Percentiles rank a stretch among this genome's conserved stretches.
These are phyloP conservation scores for Kodamaea neixiangensis DNA, from an alignment of 805 yeast genomes.

Conservation along the genomic window DNA sequence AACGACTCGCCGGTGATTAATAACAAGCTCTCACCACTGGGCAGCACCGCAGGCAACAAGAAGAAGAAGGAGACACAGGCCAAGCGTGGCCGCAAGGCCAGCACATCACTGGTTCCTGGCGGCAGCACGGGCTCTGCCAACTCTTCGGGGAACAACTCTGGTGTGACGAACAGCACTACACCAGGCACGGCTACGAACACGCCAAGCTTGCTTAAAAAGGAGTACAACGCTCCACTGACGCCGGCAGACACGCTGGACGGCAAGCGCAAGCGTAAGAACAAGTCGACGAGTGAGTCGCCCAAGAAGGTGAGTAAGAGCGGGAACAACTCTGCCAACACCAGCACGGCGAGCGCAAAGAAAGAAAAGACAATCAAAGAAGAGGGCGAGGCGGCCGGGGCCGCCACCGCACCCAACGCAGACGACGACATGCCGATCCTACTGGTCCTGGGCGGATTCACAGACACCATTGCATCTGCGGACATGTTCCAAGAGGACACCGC, in stretches of 20 bases:
- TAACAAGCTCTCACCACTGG: conserved; percentile 37
- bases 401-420: conserved; percentile 18
- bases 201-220: conserved; percentile 33
- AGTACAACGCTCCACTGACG: conserved; percentile 40
- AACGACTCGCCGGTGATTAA: conserved; percentile 34
- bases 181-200: conserved; percentile 20
- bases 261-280: conserved; percentile 33
- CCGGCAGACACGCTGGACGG: conserved; percentile 37
- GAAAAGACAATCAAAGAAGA: conserved; percentile 32
- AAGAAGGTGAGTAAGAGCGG: conserved; percentile 25
- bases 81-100: conserved; percentile 37
- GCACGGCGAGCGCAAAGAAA: conserved; percentile 18
- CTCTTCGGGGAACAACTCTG: background rate
- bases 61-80: conserved; percentile 30
- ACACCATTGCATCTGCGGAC: conserved; percentile 29
- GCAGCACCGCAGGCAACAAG: conserved; percentile 12
- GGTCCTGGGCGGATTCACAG: conserved; percentile 20
- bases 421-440: conserved; percentile 26
- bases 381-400: background rate
- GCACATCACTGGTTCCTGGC: conserved; percentile 17
- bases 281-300: conserved; percentile 34
- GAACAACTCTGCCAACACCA: conserved; percentile 6
- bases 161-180: conserved; percentile 6
- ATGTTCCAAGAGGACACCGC: conserved; percentile 32
- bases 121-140: conserved; percentile 1